Evolutionary conservation across 2,329 filamentous ascomycete species (phyloP).

Genomic region (Escovopsis sp.): DNA sequence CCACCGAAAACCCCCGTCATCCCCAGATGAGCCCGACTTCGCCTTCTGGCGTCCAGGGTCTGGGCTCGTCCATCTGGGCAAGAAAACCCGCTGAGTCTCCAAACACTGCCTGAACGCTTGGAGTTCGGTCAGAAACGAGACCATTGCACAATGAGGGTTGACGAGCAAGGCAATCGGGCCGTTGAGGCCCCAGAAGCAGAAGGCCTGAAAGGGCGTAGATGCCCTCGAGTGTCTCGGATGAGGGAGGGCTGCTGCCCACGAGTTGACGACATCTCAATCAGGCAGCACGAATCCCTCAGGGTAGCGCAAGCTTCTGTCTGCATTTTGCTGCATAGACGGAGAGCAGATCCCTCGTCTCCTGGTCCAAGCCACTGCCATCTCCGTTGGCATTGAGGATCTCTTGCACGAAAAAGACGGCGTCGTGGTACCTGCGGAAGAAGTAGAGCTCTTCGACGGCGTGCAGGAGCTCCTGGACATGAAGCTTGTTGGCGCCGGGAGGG

Average conservation of each 20-base stretch:
- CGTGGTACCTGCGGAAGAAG: slow-evolving; percentile 32
- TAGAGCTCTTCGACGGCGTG: slow-evolving; percentile 45
- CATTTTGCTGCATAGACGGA: slow-evolving; percentile 29
- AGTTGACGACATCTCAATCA: no score
- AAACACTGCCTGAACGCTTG: background rate
- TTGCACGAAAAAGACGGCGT: slow-evolving; percentile 28
- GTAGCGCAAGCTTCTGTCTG: slow-evolving; percentile 13
- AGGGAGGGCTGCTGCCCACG: no score
- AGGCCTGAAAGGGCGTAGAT: no score
- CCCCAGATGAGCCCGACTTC: background rate
- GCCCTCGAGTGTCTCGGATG: no score
- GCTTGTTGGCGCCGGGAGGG: slow-evolving; percentile 24
- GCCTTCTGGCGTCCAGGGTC: slow-evolving; percentile 1
- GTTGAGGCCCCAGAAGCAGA: no score
- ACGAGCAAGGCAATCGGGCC: no score
- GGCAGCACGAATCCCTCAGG: no score
- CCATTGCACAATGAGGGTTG: no score
- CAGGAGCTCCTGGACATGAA: slow-evolving; percentile 32
- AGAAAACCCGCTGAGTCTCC: background rate
- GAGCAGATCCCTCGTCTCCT: slow-evolving; percentile 27
- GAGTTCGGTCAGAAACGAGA: no score
- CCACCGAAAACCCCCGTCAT: background rate
- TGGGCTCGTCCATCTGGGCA: slow-evolving; percentile 9
- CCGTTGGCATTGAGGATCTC: slow-evolving; percentile 18
- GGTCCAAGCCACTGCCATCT: slow-evolving; percentile 23